Evolutionary conservation across 2,329 filamentous ascomycete genomes (phyloP).

Genomic region (Ustilaginoidea virens): DNA sequence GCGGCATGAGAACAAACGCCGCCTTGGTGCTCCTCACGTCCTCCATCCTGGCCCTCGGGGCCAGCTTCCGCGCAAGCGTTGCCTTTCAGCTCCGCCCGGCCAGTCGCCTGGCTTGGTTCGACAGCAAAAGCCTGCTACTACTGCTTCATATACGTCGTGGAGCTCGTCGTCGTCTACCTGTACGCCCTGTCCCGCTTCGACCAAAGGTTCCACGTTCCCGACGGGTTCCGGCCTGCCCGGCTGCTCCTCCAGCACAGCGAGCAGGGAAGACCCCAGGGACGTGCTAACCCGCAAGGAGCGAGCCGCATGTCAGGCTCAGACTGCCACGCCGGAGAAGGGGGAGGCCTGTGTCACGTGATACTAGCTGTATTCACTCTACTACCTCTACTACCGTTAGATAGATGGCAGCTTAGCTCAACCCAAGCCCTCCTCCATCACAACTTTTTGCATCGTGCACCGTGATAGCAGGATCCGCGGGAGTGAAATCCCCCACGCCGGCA

Average conservation of each 20-base stretch:
- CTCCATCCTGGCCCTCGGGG: conserved; percentile 49
- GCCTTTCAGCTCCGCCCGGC: conserved; percentile 34
- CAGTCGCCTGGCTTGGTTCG: conserved; percentile 49
- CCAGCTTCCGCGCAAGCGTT: conserved; percentile 50
- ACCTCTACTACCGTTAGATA: too few relatives aligned
- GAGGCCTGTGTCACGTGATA: too few relatives aligned
- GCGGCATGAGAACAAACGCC: conserved; percentile 52
- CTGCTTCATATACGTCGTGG: conserved; percentile 61
- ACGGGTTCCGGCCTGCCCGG: conserved; percentile 49
- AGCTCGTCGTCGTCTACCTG: conserved; percentile 52
- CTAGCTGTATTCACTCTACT: too few relatives aligned
- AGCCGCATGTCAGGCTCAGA: conserved; percentile 6
- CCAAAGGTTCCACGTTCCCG: conserved; percentile 56
- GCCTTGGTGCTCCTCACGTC: conserved; percentile 43
- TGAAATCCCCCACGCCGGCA: too few relatives aligned
- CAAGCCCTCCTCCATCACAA: too few relatives aligned
- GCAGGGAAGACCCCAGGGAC: conserved; percentile 11
- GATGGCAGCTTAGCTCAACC: too few relatives aligned
- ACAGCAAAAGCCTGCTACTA: conserved; percentile 63
- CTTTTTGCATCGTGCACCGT: too few relatives aligned
- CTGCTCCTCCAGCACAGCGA: conserved; percentile 30
- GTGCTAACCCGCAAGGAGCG: conserved; percentile 12
- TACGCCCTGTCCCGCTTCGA: conserved; percentile 59
- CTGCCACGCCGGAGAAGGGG: too few relatives aligned
- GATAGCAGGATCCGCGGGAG: too few relatives aligned